A percentile compares a stretch with the other conserved stretches of the same genome.
phyloP scores from a whole-genome alignment of 306 rosid species.

The Ormosia emarginata region DNA sequence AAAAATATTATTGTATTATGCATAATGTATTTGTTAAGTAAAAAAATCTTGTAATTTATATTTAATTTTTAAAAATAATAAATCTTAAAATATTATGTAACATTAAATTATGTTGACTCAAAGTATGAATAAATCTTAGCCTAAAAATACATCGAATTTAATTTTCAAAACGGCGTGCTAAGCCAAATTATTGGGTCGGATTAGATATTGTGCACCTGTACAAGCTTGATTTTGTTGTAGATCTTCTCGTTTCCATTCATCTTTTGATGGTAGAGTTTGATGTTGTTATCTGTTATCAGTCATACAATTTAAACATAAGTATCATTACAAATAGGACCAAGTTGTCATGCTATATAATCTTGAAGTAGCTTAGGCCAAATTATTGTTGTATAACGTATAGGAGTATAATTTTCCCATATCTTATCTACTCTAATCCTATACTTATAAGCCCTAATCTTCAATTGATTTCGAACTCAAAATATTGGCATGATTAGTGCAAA shows the following conservation, averaged over 20 bases:
- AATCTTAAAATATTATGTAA: too few relatives aligned
- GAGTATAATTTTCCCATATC: constrained; percentile 4
- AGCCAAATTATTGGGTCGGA: too few relatives aligned
- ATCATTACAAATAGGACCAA: not conserved
- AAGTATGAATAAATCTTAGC: too few relatives aligned
- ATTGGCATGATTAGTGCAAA: constrained; percentile 27
- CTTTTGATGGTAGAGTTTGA: not conserved
- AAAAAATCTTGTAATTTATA: too few relatives aligned
- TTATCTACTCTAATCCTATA: not conserved
- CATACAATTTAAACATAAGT: not conserved
- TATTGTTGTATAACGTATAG: not conserved
- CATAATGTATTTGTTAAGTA: too few relatives aligned
- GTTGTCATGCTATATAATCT: not conserved
- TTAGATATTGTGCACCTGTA: too few relatives aligned
- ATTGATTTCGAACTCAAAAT: not conserved
- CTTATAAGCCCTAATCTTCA: not conserved
- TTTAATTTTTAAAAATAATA: too few relatives aligned
- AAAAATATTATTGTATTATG: too few relatives aligned
- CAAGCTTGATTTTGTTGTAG: too few relatives aligned
- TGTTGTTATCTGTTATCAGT: not conserved
- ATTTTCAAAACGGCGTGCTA: too few relatives aligned
- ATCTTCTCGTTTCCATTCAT: not conserved
- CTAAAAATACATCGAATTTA: too few relatives aligned
- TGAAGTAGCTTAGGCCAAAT: not conserved
- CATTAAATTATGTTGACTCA: too few relatives aligned